phyloP scores from a whole-genome alignment of 345 rosid genomes.

The Abelmoschus esculentus region DNA sequence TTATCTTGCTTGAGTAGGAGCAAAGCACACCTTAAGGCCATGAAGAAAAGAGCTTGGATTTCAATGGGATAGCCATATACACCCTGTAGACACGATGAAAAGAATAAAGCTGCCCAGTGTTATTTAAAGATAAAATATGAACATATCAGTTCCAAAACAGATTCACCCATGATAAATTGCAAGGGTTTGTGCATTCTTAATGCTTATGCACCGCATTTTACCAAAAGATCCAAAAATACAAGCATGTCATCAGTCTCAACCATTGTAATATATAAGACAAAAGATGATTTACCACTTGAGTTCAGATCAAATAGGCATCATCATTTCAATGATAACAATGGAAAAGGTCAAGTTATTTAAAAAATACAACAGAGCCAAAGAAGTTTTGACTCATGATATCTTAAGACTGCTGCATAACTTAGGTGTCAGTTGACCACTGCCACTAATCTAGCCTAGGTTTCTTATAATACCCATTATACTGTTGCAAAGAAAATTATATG shows the following conservation, averaged over 20 bases:
- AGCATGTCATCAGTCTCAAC: neutral
- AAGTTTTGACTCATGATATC: no score
- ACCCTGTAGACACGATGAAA: conserved; percentile 41
- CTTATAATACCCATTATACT: no score
- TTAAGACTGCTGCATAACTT: no score
- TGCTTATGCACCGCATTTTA: neutral
- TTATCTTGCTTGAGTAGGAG: conserved; percentile 76
- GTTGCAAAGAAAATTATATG: no score
- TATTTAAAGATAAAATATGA: neutral
- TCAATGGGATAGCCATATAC: conserved; percentile 96
- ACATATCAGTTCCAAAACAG: neutral
- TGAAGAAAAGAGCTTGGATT: conserved; percentile 91
- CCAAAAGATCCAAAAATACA: neutral
- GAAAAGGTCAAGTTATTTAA: no score
- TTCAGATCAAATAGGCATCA: no score
- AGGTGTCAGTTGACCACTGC: no score
- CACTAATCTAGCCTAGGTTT: no score
- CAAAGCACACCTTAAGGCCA: conserved; percentile 84
- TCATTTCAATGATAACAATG: no score
- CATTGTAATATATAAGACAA: neutral
- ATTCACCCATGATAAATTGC: neutral
- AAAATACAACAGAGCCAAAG: no score
- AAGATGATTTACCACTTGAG: neutral
- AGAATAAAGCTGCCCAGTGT: neutral
- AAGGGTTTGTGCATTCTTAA: neutral